Evolutionary conservation across 768 basidiomycete species (phyloP), one percentile per base, ranked within the genome.

Genomic region (Leccinum variicolor): DNA sequence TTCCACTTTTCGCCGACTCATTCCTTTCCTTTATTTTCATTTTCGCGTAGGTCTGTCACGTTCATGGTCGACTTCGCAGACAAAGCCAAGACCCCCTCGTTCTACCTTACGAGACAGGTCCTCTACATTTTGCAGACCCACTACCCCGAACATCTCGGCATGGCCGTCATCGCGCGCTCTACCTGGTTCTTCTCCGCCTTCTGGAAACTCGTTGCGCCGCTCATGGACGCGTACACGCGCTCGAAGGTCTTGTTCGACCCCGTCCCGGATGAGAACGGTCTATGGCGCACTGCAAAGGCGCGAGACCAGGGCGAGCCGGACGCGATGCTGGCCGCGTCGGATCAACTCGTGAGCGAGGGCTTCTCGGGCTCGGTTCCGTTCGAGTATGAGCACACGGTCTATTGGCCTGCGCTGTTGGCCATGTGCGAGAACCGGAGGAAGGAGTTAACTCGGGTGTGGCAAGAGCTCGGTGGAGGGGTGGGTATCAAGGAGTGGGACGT

Each of bases 401-500:
- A 92, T 67, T 94, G 90, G 89, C 79, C 82, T 0, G 78, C 79
- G 2, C 75, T 94, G 31, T 71, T 87, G 0, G 66, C 76, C 57
- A 70, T 86, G 65, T 81, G 83, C 59, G 77, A 80, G 10, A 77
- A 79, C 58, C 79, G 83, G 43, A 75, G 77, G 52, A 73, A 76
- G 41, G 66, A 50, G 19, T 82, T 84, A 79, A 74, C 79, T 61
- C 77, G 79, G 49, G 80, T 76, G 41, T 96, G 94, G 94, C 77
- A 76, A 50, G 70, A 74, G 53, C 74, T 88, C 21, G 94, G 93
- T 2, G 89, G 79, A 1, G 77, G 65, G 52, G 76, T 93, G 25
- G 93, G 93, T 2, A 67, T 86, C 33, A 85, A 81, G 66, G 93
- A 96, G 67, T 91, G 86, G 83, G 87, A 90, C 23, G 85, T 89